Percentiles rank a stretch among this genome's conserved stretches.
Conservation (phyloP, 2,329 filamentous ascomycete genomes). For the Hymenoscyphus fraxineus region DNA sequence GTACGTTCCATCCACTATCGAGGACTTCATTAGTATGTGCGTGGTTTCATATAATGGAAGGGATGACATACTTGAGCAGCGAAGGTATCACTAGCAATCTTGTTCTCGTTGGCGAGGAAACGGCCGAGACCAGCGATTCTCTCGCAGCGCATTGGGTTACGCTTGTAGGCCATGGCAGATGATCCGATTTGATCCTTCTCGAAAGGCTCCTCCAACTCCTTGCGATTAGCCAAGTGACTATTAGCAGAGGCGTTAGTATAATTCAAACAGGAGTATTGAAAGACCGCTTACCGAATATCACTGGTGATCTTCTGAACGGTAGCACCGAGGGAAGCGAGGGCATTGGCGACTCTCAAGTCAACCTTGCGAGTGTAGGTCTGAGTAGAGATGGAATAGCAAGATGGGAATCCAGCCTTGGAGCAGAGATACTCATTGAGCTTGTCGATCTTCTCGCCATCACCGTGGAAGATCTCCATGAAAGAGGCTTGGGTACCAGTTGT, state of each 20-base stretch:
- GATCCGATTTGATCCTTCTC: slow-evolving; percentile 75
- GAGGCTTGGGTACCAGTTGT: slow-evolving; percentile 54
- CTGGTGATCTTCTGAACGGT: slow-evolving; percentile 71
- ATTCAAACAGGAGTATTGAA: neutral
- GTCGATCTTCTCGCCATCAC: slow-evolving; percentile 48
- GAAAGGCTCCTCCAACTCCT: slow-evolving; percentile 83
- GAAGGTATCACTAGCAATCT: slow-evolving; percentile 54
- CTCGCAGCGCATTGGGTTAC: slow-evolving; percentile 48
- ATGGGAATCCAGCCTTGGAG: slow-evolving; percentile 48
- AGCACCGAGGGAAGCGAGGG: slow-evolving; percentile 74
- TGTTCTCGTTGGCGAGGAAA: slow-evolving; percentile 39
- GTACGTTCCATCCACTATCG: slow-evolving; percentile 43
- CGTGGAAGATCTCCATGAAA: slow-evolving; percentile 43
- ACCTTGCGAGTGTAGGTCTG: slow-evolving; percentile 76
- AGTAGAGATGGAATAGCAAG: slow-evolving; percentile 46
- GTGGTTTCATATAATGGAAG: slow-evolving; percentile 1
- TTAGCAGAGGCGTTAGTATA: neutral
- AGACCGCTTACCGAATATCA: slow-evolving; percentile 52
- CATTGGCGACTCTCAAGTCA: slow-evolving; percentile 75
- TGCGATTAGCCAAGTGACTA: slow-evolving; percentile 66
- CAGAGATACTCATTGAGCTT: slow-evolving; percentile 52
- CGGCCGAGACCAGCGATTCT: slow-evolving; percentile 45
- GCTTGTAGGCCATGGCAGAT: slow-evolving; percentile 54
- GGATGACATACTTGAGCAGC: slow-evolving; percentile 54
- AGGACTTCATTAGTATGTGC: neutral